Base-by-base conservation (phyloP, 169 alveolate genomes). In the Babesia sp. region DNA sequence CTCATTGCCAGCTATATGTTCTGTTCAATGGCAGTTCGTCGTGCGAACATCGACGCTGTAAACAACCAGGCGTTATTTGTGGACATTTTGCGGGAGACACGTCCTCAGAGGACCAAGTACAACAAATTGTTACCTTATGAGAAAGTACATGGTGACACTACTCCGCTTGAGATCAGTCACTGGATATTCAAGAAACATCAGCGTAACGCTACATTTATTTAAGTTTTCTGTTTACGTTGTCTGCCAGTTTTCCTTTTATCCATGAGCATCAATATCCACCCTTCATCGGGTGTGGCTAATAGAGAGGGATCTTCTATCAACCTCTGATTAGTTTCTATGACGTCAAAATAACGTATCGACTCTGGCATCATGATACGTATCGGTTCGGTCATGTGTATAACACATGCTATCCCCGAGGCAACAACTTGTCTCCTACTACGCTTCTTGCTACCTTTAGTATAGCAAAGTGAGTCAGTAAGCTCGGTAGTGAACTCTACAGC, bases 191-290 rank as follows among this genome's bases (percentile, higher is more conserved):
- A 46, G 51, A 64, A 64, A 20, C 33, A 64, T 11, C 59, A 24
- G 39, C 28, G 74, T 16, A 64, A 64, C 74, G 9, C 14, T 6
- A 4, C 22, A 36, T 64, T 64, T 28, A 59, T 64, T 61, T 64
- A 64, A 46, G 9, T 64, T 29, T 31, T 64, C 39, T 29, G 54
- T 51, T 45, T 69, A 22, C 29, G 68, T 28, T 63, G 74, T 26
- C 66, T 26, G 6, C 45, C 8, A 6, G 79, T 69, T 26, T 63
- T 59, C 41, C 45, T n/a, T 64, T 79, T 79, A 60, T 79, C 87
- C 76, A 79, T 44, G 18, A 79, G 37, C 56, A 79, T 37, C 26
- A 53, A 68, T 20, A 79, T 31, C 87, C 87, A 79, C 39, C 87
- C 87, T 24, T 68, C 83, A 57, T 79, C 64, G 1, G 50, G 64